Percentiles rank a stretch among this genome's conserved stretches.
phyloP scores from a whole-genome alignment of 2,329 filamentous ascomycete species.

The Rhytidhysteron rufulum region DNA sequence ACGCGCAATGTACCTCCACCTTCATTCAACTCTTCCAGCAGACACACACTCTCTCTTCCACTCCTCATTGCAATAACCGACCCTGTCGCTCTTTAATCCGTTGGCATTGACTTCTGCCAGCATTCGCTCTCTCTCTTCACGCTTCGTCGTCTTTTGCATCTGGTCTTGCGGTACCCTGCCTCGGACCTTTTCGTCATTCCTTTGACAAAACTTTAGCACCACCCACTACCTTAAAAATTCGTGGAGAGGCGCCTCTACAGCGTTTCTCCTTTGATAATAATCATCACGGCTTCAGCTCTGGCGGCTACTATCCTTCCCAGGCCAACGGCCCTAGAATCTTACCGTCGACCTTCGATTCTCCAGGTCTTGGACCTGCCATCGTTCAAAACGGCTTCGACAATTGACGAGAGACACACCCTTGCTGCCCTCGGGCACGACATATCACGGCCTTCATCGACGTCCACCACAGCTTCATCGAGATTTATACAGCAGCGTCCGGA shows the following conservation, averaged over 20 bases:
- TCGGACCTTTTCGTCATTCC: constrained; percentile 10
- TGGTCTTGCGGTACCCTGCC: constrained; percentile 13
- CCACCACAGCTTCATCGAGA: constrained; percentile 42
- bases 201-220: constrained; percentile 6
- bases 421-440: constrained; percentile 48
- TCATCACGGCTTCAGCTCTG: constrained; percentile 55
- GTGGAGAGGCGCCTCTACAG: constrained; percentile 26
- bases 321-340: constrained; percentile 55
- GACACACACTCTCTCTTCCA: constrained; percentile 21
- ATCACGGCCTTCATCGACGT: constrained; percentile 52
- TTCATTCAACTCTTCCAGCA: constrained; percentile 10
- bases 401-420: constrained; percentile 46
- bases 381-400: constrained; percentile 44
- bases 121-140: constrained; percentile 19
- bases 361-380: constrained; percentile 45
- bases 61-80: constrained; percentile 13
- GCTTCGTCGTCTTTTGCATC: constrained; percentile 3
- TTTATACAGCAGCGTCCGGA: constrained; percentile 36
- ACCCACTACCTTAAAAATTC: constrained; percentile 5
- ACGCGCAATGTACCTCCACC: constrained; percentile 23
- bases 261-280: constrained; percentile 31
- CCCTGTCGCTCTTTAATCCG: constrained; percentile 24
- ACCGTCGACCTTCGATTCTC: constrained; percentile 47
- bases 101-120: constrained; percentile 15
- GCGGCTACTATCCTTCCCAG: constrained; percentile 55